phyloP scores from a whole-genome alignment of 2,329 filamentous ascomycete species.

The Aspergillus piperis region DNA sequence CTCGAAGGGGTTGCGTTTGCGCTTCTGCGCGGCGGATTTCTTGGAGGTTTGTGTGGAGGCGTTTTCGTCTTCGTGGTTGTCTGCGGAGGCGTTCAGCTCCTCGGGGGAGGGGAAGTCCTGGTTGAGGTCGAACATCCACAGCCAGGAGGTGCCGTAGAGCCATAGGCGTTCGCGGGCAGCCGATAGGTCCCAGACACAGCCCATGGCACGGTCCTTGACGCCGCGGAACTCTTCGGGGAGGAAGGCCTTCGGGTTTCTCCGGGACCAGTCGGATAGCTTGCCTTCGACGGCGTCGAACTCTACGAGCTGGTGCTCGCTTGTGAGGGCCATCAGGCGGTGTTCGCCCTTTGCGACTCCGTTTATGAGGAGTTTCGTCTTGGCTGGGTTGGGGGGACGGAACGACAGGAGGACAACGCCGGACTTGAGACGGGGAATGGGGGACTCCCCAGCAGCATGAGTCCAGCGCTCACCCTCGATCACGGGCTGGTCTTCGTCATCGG shows the following conservation, averaged over 20 bases:
- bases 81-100: constrained; percentile 25
- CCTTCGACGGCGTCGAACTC: constrained; percentile 79
- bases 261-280: constrained; percentile 79
- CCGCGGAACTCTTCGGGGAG: constrained; percentile 74
- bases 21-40: constrained; percentile 35
- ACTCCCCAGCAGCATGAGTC: constrained; percentile 70
- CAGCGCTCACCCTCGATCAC: constrained; percentile 67
- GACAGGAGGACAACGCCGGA: constrained; percentile 67
- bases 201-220: constrained; percentile 78
- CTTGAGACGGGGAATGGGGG: constrained; percentile 68
- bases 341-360: constrained; percentile 54
- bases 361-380: constrained; percentile 37
- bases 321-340: constrained; percentile 61
- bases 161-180: constrained; percentile 66
- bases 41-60: constrained; percentile 12
- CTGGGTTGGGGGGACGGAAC: constrained; percentile 55
- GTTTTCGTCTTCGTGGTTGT: constrained; percentile 28
- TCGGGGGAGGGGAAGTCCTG: constrained; percentile 61
- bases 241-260: constrained; percentile 73
- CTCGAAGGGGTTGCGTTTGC: constrained; percentile 44
- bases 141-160: constrained; percentile 82
- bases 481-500: constrained; percentile 52
- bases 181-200: constrained; percentile 76
- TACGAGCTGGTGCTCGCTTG: constrained; percentile 67
- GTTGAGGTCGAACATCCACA: constrained; percentile 88